Conservation (phyloP, 1,139 yeast genomes). For the Blastobotrys persicus region DNA sequence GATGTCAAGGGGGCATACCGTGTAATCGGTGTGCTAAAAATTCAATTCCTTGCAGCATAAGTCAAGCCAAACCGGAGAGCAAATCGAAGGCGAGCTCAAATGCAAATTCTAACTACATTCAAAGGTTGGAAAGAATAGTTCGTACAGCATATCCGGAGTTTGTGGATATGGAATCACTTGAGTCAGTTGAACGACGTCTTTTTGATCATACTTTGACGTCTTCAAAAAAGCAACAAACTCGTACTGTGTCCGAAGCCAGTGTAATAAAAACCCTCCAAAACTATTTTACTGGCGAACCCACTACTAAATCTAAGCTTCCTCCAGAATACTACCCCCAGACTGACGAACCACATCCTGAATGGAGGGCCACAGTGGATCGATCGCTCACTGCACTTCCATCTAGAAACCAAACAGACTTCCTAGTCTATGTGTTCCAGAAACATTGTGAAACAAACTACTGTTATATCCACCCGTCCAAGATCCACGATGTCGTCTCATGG, state of each 20-base stretch:
- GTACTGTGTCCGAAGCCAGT: conserved; percentile 3
- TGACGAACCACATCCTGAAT: conserved; percentile 9
- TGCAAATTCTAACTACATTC: background rate
- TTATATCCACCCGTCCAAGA: conserved; percentile 5
- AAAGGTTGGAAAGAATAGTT: conserved; percentile 9
- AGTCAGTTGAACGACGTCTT: background rate
- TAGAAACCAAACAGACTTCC: conserved; percentile 2
- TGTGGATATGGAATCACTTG: conserved; percentile 2
- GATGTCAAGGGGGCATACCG: conserved; percentile 12
- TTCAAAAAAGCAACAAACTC: background rate
- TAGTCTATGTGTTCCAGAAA: conserved; percentile 6
- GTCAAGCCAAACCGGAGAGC: background rate
- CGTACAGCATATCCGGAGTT: conserved; percentile 9
- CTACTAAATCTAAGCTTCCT: background rate
- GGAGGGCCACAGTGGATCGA: conserved; percentile 2
- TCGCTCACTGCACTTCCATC: conserved; percentile 8
- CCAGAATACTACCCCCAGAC: background rate
- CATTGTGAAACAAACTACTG: conserved; percentile 11
- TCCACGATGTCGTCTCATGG: conserved; percentile 1
- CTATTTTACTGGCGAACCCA: background rate
- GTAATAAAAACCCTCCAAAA: background rate
- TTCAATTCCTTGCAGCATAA: background rate
- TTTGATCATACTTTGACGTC: conserved; percentile 3
- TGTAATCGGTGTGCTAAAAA: conserved; percentile 3
- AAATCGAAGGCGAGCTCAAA: background rate